Percentiles rank a stretch among this genome's conserved stretches.
Conservation (phyloP, 1,284 basidiomycete genomes). For the Lignosus rhinocerotis region DNA sequence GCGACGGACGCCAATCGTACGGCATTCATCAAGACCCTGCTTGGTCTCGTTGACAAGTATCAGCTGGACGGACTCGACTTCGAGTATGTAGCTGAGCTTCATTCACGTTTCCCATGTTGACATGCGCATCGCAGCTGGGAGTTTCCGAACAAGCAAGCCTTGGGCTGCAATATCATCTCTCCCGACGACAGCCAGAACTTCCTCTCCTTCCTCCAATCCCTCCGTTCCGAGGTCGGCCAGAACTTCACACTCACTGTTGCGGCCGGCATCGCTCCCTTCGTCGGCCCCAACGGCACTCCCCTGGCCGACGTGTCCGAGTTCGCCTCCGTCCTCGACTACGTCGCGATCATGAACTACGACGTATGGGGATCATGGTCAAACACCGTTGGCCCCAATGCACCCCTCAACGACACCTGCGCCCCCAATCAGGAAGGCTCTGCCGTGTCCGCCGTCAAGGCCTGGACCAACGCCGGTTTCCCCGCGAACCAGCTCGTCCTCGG, state of each 20-base stretch:
- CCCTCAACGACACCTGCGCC: constrained; percentile 62
- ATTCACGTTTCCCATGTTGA: not conserved
- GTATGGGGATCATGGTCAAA: constrained; percentile 57
- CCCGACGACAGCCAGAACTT: constrained; percentile 61
- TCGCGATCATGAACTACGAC: constrained; percentile 78
- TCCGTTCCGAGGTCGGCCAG: constrained; percentile 38
- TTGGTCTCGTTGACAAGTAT: constrained; percentile 61
- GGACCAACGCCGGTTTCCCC: constrained; percentile 67
- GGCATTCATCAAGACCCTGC: constrained; percentile 68
- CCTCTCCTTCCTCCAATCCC: constrained; percentile 54
- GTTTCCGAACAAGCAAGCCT: constrained; percentile 69
- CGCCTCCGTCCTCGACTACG: constrained; percentile 62
- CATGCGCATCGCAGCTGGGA: constrained; percentile 65
- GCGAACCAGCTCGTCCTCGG: constrained; percentile 64
- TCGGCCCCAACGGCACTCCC: constrained; percentile 50
- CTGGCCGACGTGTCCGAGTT: constrained; percentile 58
- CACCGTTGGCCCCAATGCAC: constrained; percentile 66
- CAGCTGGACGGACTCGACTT: constrained; percentile 84
- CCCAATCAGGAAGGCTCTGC: constrained; percentile 63
- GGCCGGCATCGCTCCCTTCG: constrained; percentile 56
- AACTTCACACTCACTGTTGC: constrained; percentile 58
- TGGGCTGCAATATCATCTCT: constrained; percentile 67
- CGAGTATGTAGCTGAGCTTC: constrained; percentile 54
- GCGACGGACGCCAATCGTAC: constrained; percentile 59
- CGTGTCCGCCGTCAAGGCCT: constrained; percentile 57